These are phyloP conservation scores for Barbatosphaeria neglecta DNA, from an alignment of 495 filamentous ascomycete genomes.

Conservation along the genomic window DNA sequence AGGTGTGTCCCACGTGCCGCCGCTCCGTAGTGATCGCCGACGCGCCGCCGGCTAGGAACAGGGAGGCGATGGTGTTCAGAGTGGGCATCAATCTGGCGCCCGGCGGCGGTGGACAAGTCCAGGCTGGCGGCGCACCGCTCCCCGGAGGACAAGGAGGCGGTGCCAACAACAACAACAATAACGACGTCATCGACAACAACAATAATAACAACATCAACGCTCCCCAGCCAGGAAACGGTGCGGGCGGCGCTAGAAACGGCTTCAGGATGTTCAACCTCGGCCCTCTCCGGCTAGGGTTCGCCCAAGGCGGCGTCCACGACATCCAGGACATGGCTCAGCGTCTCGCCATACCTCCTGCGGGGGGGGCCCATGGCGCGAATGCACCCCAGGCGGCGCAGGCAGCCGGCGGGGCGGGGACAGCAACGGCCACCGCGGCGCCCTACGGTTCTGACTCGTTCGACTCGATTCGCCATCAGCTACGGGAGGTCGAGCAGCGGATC, in stretches of 20 bases:
- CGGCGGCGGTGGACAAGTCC: conserved; percentile 12
- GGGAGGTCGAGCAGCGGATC: not conserved
- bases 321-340: conserved; percentile 34
- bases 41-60: conserved; percentile 12
- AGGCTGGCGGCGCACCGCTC: conserved; percentile 11
- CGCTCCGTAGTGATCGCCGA: conserved; percentile 53
- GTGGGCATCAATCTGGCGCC: conserved; percentile 16
- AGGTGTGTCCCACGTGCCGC: conserved; percentile 92
- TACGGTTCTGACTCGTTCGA: not conserved
- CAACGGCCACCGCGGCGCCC: not conserved
- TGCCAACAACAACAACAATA: too few species aligned
- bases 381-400: not conserved
- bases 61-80: conserved; percentile 17
- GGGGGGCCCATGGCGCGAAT: not conserved
- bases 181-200: too few species aligned
- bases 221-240: conserved; percentile 13
- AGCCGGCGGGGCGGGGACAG: not conserved
- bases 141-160: conserved; percentile 52
- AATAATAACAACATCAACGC: too few species aligned
- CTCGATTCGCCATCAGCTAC: not conserved
- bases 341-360: conserved; percentile 16
- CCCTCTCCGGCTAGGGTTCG: conserved; percentile 46
- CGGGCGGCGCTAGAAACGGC: conserved; percentile 14
- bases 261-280: conserved; percentile 51
- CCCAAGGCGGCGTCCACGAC: conserved; percentile 35